Conservation (phyloP, 495 filamentous ascomycete genomes). For the Tuber borchii region DNA sequence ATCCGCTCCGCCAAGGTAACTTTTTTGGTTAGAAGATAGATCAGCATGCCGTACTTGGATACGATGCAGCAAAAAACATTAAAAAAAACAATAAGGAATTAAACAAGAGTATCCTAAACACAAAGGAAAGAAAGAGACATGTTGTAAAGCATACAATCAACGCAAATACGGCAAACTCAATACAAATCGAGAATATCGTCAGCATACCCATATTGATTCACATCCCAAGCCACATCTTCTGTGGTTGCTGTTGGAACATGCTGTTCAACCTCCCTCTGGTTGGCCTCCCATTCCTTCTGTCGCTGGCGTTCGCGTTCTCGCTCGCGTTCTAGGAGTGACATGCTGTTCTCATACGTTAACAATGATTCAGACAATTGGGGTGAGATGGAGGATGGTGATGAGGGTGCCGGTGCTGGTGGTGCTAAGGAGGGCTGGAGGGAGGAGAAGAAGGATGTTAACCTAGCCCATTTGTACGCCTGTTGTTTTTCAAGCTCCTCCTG, state of each 20-base stretch:
- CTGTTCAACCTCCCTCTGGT: slow-evolving; percentile 61
- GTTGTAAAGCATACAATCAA: slow-evolving; percentile 15
- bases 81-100: slow-evolving; percentile 14
- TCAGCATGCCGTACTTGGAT: slow-evolving; percentile 2
- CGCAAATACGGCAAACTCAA: slow-evolving; percentile 27
- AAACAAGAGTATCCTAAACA: slow-evolving; percentile 15
- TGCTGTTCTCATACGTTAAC: slow-evolving; percentile 43
- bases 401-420: slow-evolving; percentile 26
- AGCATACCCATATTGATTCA: slow-evolving; percentile 39
- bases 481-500: slow-evolving; percentile 28
- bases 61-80: slow-evolving; percentile 1
- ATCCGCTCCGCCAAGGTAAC: slow-evolving; percentile 94
- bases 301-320: slow-evolving; percentile 93
- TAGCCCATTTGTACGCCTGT: slow-evolving; percentile 39
- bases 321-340: slow-evolving; percentile 82
- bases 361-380: slow-evolving; percentile 36
- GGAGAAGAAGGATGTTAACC: slow-evolving; percentile 34
- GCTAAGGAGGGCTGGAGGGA: slow-evolving; percentile 39
- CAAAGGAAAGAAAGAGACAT: slow-evolving; percentile 5
- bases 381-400: slow-evolving; percentile 25
- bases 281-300: slow-evolving; percentile 90
- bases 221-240: slow-evolving; percentile 24
- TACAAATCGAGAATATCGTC: slow-evolving; percentile 43
- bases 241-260: neutral
- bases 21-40: slow-evolving; percentile 17